Percentiles rank a stretch among this genome's conserved stretches.
phyloP scores from a whole-genome alignment of 208 protist genomes.

The Leishmania turanica region DNA sequence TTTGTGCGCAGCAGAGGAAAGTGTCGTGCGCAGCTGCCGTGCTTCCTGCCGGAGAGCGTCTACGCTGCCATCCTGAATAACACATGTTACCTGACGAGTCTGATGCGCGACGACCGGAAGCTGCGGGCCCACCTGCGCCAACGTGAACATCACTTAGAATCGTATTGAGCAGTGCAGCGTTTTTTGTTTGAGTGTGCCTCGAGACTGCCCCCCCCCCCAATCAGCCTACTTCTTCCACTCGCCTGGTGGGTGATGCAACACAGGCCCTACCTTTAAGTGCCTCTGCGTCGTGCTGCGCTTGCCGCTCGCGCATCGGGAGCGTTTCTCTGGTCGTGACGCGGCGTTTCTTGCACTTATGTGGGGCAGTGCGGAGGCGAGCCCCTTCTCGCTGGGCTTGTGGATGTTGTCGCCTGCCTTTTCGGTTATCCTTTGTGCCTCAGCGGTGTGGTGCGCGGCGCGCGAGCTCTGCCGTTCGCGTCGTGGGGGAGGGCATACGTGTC shows the following conservation, averaged over 20 bases:
- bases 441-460: too few relatives aligned
- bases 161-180: slow-evolving; percentile 34
- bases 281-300: too few relatives aligned
- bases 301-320: not conserved
- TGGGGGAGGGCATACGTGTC: not conserved
- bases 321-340: not conserved
- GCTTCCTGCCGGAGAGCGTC: slow-evolving; percentile 40
- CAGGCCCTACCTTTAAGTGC: not conserved
- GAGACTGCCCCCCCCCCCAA: too few relatives aligned
- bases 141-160: slow-evolving; percentile 26
- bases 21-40: slow-evolving; percentile 20
- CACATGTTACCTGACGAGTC: slow-evolving; percentile 65
- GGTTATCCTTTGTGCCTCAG: not conserved
- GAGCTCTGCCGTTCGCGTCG: not conserved
- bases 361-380: not conserved
- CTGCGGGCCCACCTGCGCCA: slow-evolving; percentile 51
- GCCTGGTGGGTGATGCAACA: not conserved
- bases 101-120: slow-evolving; percentile 46
- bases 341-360: not conserved
- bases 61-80: slow-evolving; percentile 61
- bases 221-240: not conserved
- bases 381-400: not conserved
- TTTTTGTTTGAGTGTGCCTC: not conserved
- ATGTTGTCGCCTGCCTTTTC: not conserved
- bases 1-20: not conserved